Evolutionary conservation across 2,329 filamentous ascomycete species (phyloP).

Genomic region (Elsinoe batatas): DNA sequence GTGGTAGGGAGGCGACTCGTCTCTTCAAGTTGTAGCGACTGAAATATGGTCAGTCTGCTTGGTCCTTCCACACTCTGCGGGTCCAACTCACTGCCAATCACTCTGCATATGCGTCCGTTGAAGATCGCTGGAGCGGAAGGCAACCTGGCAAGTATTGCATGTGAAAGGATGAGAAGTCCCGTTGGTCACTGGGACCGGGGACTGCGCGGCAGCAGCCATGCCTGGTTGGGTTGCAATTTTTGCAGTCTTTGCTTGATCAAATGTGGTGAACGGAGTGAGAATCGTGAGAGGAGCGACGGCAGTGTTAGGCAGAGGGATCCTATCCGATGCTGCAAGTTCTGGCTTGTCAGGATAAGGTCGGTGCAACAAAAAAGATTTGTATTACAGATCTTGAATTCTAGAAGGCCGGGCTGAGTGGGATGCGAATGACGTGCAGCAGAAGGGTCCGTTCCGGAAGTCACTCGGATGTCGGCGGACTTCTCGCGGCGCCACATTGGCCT

Average conservation of each 20-base stretch:
- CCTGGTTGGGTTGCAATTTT: neutral
- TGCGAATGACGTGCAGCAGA: constrained; percentile 5
- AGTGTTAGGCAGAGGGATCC: too few relatives aligned
- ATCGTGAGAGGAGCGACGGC: too few relatives aligned
- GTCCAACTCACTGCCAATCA: constrained; percentile 80
- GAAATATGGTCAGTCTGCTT: neutral
- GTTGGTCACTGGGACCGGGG: constrained; percentile 2
- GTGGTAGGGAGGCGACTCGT: constrained; percentile 78
- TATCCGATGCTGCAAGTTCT: too few relatives aligned
- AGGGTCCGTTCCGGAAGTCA: neutral
- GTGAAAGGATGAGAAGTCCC: constrained; percentile 71
- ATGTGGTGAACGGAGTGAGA: too few relatives aligned
- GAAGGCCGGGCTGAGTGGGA: neutral
- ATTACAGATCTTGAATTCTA: constrained; percentile 12
- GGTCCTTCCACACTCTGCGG: neutral
- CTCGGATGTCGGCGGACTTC: neutral
- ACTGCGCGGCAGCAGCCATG: constrained; percentile 11
- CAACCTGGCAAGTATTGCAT: constrained; percentile 96
- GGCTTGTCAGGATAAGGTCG: neutral
- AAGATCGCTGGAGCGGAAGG: constrained; percentile 85
- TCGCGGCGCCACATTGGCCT: too few relatives aligned
- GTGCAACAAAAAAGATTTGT: neutral
- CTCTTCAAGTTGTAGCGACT: constrained; percentile 96
- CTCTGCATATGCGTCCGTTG: constrained; percentile 96
- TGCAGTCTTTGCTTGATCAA: neutral